Evolutionary conservation across 2,329 filamentous ascomycete species (phyloP).

Genomic region (Monosporascus sp.): DNA sequence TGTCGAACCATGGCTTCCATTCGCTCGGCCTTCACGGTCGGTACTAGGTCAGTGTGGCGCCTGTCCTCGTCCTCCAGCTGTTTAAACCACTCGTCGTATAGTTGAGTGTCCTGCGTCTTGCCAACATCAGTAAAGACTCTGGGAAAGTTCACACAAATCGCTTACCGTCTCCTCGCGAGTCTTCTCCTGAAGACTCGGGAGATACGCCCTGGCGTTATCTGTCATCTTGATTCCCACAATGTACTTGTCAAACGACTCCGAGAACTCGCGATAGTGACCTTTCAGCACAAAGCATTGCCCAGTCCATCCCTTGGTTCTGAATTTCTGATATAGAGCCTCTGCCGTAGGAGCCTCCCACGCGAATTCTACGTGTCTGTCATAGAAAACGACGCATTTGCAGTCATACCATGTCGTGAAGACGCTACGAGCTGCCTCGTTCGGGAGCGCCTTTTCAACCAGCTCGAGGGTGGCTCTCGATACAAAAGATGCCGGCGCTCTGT

Average conservation of each 20-base stretch:
- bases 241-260: slow-evolving; percentile 45
- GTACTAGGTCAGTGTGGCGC: slow-evolving; percentile 31
- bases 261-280: slow-evolving; percentile 51
- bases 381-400: slow-evolving; percentile 46
- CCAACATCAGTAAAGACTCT: background rate
- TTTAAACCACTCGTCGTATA: slow-evolving; percentile 40
- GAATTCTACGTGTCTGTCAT: slow-evolving; percentile 44
- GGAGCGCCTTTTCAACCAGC: slow-evolving; percentile 44
- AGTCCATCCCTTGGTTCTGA: slow-evolving; percentile 41
- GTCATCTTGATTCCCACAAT: slow-evolving; percentile 40
- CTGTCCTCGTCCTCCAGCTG: slow-evolving; percentile 39
- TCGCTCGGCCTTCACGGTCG: slow-evolving; percentile 34
- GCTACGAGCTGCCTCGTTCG: slow-evolving; percentile 41
- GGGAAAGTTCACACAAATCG: background rate
- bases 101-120: slow-evolving; percentile 27
- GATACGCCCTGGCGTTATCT: slow-evolving; percentile 33
- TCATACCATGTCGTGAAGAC: slow-evolving; percentile 42
- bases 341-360: slow-evolving; percentile 47
- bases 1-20: slow-evolving; percentile 35
- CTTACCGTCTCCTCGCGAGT: slow-evolving; percentile 29
- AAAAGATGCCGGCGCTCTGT: slow-evolving; percentile 45
- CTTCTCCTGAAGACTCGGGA: slow-evolving; percentile 32
- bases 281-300: slow-evolving; percentile 50
- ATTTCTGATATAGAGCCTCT: slow-evolving; percentile 37
- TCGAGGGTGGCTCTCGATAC: slow-evolving; percentile 42